Conservation (phyloP, 1,284 basidiomycete genomes). For the Cryptococcus maquisensis region DNA sequence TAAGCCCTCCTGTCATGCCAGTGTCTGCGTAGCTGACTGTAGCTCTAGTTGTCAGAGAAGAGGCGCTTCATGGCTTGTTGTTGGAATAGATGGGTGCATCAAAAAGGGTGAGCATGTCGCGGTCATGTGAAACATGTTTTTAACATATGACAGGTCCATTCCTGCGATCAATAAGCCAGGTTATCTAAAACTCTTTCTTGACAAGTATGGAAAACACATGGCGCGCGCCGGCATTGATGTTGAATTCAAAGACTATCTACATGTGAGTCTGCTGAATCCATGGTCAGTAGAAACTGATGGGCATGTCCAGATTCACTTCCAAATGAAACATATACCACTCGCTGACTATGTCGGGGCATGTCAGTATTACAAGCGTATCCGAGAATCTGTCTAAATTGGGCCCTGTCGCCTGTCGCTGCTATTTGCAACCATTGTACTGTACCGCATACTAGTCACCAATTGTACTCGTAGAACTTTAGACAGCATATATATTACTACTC, state of each 20-base stretch:
- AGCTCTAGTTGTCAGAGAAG: slow-evolving; percentile 6
- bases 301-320: slow-evolving; percentile 1
- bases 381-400: background rate
- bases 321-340: slow-evolving; percentile 2
- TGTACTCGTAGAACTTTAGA: background rate
- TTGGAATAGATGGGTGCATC: slow-evolving; percentile 24
- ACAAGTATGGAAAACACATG: slow-evolving; percentile 22
- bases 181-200: slow-evolving; percentile 14
- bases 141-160: slow-evolving; percentile 9
- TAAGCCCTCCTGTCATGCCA: slow-evolving; percentile 5
- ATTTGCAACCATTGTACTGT: background rate
- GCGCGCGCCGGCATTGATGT: slow-evolving; percentile 9
- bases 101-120: slow-evolving; percentile 19
- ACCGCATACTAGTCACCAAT: background rate
- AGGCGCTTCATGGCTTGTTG: slow-evolving; percentile 17
- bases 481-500: background rate
- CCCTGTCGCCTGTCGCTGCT: background rate
- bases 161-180: slow-evolving; percentile 1
- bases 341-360: slow-evolving; percentile 1
- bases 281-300: background rate
- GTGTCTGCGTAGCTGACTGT: background rate
- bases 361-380: slow-evolving; percentile 2
- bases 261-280: slow-evolving; percentile 11
- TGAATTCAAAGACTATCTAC: slow-evolving; percentile 10
- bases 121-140: background rate